Evolutionary conservation across 495 filamentous ascomycete genomes (phyloP), one percentile per base, ranked within the genome.

Genomic region (Tetracladium marchalianum): DNA sequence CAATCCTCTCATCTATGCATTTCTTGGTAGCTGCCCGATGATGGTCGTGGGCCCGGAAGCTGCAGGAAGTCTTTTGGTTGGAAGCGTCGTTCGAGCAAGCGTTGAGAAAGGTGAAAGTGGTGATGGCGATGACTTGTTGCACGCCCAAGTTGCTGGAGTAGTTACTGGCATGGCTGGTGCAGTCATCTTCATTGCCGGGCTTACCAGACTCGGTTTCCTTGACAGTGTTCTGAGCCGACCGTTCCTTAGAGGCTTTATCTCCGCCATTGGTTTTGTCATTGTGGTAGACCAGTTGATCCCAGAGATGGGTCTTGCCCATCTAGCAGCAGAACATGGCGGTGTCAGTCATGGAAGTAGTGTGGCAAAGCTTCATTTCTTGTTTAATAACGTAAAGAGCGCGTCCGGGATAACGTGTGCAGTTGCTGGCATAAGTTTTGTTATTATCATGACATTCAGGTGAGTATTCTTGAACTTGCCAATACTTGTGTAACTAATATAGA

Each of bases 11-110:
- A 69, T 81, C 22, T 99, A 99, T 64, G 89, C 89, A 0, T 64
- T 97, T 5, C 71, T 99, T 0, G 92, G 92, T 24, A 93, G 84
- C 46, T 90, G 86, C 55, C 87, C 92, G 22, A 78, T 85, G 46
- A 84, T 99, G 79, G 79, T 96, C n/a, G 81, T 97, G 32, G 92
- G 92, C 0, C 92, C 92, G 0, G 92, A 97, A 68, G 92, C 92
- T 0, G 88, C 92, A 4, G 93, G 93, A 1, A 92, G 85, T 35
- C 73, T 99, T 16, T 74, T 99, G 0, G 82, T 93, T 0, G 92
- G 92, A 19, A 81, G 81, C 1, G 90, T 94, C 13, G 83, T 99
- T 42, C 81, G 83, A 55, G 67, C 73, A 7, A 90, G 81, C 51
- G 78, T 92, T 47, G 80, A 83, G 17, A 68, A 67, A 9, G 80